Evolutionary conservation across 768 basidiomycete species (phyloP), one percentile per base, ranked within the genome.

Genomic region (Termitomyces sp.): DNA sequence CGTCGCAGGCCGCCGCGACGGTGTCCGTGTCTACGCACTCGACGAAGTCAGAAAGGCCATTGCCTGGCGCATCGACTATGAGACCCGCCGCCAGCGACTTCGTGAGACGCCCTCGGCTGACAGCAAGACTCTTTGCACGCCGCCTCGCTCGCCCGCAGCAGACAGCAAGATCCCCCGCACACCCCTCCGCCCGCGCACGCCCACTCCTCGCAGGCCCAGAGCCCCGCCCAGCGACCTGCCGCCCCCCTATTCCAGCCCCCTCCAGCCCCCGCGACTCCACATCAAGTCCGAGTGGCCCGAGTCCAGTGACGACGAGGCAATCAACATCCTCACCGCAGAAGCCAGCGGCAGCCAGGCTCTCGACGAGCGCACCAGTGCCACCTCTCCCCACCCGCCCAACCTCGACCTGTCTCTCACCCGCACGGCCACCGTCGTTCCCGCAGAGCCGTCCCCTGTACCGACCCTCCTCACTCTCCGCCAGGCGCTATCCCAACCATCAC

Each of bases 281-380:
- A 59, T 70, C 8, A 86, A 86, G 66, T 74, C 67, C 56, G 79
- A 94, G 64, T 91, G 93, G 92, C 75, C 81, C 55, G 84, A 90
- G 67, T 84, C 82, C 5, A 92, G 90, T 63, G 92, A 94, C 60
- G 92, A 94, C 55, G 92, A 94, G 69, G 92, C 90, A 14, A 90
- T 94, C 54, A 84, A 91, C 64, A 73, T 90, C 43, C 82, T 92
- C 33, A 88, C 92, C 0, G 90, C 92, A 18, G 91, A 85, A 11
- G 78, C 89, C 14, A 90, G 88, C 59, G 91, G 92, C 8, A 87
- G 89, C 63, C 88, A 87, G 66, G 85, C 86, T 14, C 68, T 93
- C 51, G 91, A 94, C 64, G 91, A 94, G 69, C 82, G 91, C 28
- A 94, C 91, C 0, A 92, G 91, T 66, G 76, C 81, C 11, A 75